Percentiles rank a stretch among this genome's conserved stretches.
Conservation (phyloP, 148 eudicot genomes). For the Dianthus caryophyllus region DNA sequence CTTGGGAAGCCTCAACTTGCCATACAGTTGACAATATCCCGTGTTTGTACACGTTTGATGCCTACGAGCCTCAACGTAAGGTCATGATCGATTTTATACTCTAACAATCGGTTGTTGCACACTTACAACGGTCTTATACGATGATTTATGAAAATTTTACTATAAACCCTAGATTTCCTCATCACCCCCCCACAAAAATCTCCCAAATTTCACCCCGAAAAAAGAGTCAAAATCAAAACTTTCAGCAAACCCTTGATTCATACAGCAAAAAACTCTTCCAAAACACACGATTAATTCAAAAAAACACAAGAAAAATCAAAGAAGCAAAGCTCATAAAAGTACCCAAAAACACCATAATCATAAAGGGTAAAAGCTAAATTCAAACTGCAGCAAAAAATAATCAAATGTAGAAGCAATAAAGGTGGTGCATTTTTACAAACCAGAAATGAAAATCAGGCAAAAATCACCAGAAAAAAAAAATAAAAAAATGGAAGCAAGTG, state of each 20-base stretch:
- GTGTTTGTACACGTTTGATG: too few relatives aligned
- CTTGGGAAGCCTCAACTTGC: too few relatives aligned
- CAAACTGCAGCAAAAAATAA: not conserved
- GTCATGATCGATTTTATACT: too few relatives aligned
- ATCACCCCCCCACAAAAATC: not conserved
- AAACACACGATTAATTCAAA: not conserved
- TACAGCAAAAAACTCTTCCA: not conserved
- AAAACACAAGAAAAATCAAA: not conserved
- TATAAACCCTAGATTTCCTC: slow-evolving; percentile 6
- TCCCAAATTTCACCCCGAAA: slow-evolving; percentile 1
- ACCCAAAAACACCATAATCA: not conserved
- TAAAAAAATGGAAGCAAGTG: not conserved
- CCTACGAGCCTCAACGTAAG: too few relatives aligned
- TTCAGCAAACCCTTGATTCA: not conserved
- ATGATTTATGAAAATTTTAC: too few relatives aligned
- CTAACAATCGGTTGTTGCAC: too few relatives aligned
- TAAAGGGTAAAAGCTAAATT: not conserved
- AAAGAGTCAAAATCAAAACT: not conserved
- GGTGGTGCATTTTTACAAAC: not conserved
- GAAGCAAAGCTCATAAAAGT: not conserved
- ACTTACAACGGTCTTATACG: too few relatives aligned
- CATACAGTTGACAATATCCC: too few relatives aligned
- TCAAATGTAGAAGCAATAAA: not conserved
- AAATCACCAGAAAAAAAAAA: not conserved
- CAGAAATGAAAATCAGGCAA: not conserved